Evolutionary conservation across 257 asterid species (phyloP).

Genomic region (Fraxinus anomala): DNA sequence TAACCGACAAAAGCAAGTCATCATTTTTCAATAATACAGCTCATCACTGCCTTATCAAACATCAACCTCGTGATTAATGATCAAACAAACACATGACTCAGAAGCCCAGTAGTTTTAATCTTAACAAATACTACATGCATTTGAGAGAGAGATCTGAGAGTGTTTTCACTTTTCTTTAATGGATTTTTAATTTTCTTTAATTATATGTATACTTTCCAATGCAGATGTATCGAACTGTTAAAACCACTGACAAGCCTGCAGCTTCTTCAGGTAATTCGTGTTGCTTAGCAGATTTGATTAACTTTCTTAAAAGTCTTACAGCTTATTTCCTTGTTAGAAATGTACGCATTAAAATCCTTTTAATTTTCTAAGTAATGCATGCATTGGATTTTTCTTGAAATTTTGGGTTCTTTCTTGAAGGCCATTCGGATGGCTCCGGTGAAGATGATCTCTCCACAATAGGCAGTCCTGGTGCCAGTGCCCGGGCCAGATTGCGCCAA

Average conservation of each 20-base stretch:
- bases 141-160: conserved; percentile 15
- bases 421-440: conserved; percentile 94
- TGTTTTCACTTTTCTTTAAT: background rate
- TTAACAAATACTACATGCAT: conserved; percentile 25
- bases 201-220: conserved; percentile 29
- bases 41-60: conserved; percentile 59
- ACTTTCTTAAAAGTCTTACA: background rate
- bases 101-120: conserved; percentile 28
- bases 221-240: conserved; percentile 98
- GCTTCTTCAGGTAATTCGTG: conserved; percentile 82
- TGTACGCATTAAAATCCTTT: background rate
- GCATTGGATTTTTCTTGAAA: background rate
- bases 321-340: background rate
- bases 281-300: conserved; percentile 28
- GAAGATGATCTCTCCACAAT: conserved; percentile 85
- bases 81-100: conserved; percentile 43
- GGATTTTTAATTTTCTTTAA: conserved; percentile 8
- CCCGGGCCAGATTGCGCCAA: conserved; percentile 41
- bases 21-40: conserved; percentile 76
- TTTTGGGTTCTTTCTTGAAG: conserved; percentile 32
- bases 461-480: conserved; percentile 49
- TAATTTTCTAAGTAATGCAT: background rate
- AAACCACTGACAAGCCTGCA: conserved; percentile 93
- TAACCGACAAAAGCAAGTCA: conserved; percentile 65
- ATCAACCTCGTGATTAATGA: conserved; percentile 82